Evolutionary conservation across 805 yeast species (phyloP).

Genomic region (Wickerhamomyces xylosicus): DNA sequence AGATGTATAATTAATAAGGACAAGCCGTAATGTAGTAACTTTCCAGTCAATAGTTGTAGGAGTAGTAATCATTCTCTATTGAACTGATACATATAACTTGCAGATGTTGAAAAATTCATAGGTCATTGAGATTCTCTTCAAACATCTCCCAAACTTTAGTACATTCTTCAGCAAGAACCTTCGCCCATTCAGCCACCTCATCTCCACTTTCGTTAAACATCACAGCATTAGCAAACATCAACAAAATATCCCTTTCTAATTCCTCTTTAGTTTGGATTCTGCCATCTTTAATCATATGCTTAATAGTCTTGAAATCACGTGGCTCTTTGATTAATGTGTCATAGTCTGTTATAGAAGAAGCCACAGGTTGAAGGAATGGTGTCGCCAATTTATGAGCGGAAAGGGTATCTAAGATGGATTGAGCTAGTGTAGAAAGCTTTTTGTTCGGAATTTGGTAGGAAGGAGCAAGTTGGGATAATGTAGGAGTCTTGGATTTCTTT

Average conservation of each 20-base stretch:
- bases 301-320: slow-evolving; percentile 56
- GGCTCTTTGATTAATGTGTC: slow-evolving; percentile 52
- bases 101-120: no score
- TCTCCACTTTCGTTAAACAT: slow-evolving; percentile 68
- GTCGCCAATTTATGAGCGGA: slow-evolving; percentile 66
- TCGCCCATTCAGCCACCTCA: slow-evolving; percentile 50
- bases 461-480: background rate
- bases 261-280: slow-evolving; percentile 37
- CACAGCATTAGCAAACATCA: slow-evolving; percentile 77
- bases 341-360: slow-evolving; percentile 56
- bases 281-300: slow-evolving; percentile 46
- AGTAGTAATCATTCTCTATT: no score
- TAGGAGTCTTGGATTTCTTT: background rate
- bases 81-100: no score
- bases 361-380: slow-evolving; percentile 63
- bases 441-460: slow-evolving; percentile 24
- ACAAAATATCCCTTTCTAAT: slow-evolving; percentile 56
- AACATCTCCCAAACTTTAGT: slow-evolving; percentile 46
- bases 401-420: slow-evolving; percentile 52
- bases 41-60: no score
- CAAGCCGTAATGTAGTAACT: no score
- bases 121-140: slow-evolving; percentile 35
- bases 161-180: slow-evolving; percentile 63
- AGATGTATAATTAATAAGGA: no score
- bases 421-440: slow-evolving; percentile 50